These are phyloP conservation scores for Cryptococcus hybrid DNA, from an alignment of 1,284 basidiomycete genomes.

Conservation along the genomic window DNA sequence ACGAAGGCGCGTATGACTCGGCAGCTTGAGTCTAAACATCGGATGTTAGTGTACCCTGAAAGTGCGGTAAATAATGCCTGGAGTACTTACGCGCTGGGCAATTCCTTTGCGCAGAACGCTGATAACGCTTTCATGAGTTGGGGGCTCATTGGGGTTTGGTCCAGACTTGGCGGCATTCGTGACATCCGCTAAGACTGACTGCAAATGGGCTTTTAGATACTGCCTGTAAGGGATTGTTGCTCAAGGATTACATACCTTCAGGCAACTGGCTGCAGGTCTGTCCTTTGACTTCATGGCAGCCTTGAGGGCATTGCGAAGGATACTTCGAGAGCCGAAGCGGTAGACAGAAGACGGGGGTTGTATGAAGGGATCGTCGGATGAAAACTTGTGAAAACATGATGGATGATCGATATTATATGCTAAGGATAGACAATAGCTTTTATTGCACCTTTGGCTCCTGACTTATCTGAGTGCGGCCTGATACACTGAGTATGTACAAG, in stretches of 20 bases:
- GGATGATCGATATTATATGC: background rate
- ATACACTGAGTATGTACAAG: no score
- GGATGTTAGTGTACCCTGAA: slow-evolving; percentile 1
- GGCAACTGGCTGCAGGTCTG: slow-evolving; percentile 28
- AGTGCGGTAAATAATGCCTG: background rate
- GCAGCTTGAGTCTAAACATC: slow-evolving; percentile 31
- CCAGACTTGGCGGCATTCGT: slow-evolving; percentile 39
- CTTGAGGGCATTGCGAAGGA: slow-evolving; percentile 43
- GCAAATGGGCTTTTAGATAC: background rate
- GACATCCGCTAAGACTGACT: slow-evolving; percentile 44
- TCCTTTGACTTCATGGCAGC: slow-evolving; percentile 47
- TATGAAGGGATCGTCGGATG: slow-evolving; percentile 19
- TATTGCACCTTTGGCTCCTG: no score
- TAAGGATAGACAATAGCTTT: background rate
- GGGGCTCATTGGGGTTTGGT: slow-evolving; percentile 34
- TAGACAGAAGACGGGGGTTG: slow-evolving; percentile 10
- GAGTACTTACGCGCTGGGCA: slow-evolving; percentile 34
- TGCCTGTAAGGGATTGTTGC: no score
- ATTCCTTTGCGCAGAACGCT: slow-evolving; percentile 39
- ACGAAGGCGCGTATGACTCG: slow-evolving; percentile 35
- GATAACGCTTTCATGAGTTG: slow-evolving; percentile 34
- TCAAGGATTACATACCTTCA: slow-evolving; percentile 30
- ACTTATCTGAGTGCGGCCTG: no score
- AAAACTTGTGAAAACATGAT: slow-evolving; percentile 19
- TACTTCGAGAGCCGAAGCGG: slow-evolving; percentile 23